phyloP scores from a whole-genome alignment of 371 early-diverging fungal species.

The Cokeromyces recurvatus region DNA sequence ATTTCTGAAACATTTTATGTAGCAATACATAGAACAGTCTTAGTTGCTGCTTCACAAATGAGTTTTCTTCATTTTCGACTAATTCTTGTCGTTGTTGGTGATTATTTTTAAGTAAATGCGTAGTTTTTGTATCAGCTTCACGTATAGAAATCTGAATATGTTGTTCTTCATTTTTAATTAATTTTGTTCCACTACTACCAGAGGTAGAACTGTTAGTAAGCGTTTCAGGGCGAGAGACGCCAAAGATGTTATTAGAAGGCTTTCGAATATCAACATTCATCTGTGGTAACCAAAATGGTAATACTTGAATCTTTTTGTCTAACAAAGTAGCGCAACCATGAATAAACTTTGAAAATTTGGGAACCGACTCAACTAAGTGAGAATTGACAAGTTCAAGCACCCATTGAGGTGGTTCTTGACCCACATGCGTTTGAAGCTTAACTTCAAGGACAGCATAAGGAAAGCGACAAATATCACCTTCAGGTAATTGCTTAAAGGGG shows the following conservation, averaged over 20 bases:
- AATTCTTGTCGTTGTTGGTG: slow-evolving; percentile 9
- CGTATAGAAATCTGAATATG: slow-evolving; percentile 31
- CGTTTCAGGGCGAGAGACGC: slow-evolving; percentile 38
- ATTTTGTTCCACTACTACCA: slow-evolving; percentile 21
- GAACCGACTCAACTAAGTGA: slow-evolving; percentile 95
- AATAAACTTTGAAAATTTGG: slow-evolving; percentile 98
- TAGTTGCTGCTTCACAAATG: too few species aligned
- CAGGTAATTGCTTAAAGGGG: slow-evolving; percentile 89
- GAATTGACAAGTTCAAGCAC: slow-evolving; percentile 88
- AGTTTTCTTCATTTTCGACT: background rate
- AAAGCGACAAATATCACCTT: slow-evolving; percentile 88
- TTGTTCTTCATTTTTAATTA: slow-evolving; percentile 13
- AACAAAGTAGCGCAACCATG: slow-evolving; percentile 95
- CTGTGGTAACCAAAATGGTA: slow-evolving; percentile 99
- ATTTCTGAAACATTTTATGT: slow-evolving; percentile 13
- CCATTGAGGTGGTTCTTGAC: slow-evolving; percentile 95
- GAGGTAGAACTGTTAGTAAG: slow-evolving; percentile 23
- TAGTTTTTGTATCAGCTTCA: slow-evolving; percentile 14
- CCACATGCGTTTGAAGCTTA: slow-evolving; percentile 94
- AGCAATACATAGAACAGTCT: slow-evolving; percentile 11
- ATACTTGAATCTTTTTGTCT: slow-evolving; percentile 79
- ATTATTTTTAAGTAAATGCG: slow-evolving; percentile 5
- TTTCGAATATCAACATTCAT: slow-evolving; percentile 95
- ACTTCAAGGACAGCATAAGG: slow-evolving; percentile 99
- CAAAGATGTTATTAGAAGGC: slow-evolving; percentile 43